Conservation (phyloP, 2,329 filamentous ascomycete species). For the Xylariales sp. region DNA sequence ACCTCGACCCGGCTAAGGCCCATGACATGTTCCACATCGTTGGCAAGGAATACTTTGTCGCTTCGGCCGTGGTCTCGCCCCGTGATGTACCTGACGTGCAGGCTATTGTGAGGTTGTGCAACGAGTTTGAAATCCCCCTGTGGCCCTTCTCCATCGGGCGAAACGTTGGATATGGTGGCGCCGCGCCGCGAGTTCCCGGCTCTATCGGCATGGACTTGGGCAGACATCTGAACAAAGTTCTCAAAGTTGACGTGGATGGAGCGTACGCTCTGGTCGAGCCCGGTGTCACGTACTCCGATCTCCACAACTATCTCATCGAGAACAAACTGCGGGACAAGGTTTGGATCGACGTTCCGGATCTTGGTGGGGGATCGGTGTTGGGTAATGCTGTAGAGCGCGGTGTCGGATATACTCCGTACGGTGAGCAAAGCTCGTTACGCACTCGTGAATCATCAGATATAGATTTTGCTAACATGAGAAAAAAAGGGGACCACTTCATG, state of each 20-base stretch:
- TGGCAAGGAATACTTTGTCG: conserved; percentile 41
- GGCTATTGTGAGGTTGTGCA: conserved; percentile 26
- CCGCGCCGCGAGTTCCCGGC: conserved; percentile 46
- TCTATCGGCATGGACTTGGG: conserved; percentile 48
- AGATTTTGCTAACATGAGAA: no score
- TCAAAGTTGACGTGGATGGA: conserved; percentile 46
- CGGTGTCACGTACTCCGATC: conserved; percentile 47
- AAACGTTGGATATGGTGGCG: conserved; percentile 47
- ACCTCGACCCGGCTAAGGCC: conserved; percentile 8
- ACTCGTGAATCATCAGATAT: no score
- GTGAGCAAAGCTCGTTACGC: no score
- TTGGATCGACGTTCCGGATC: conserved; percentile 39
- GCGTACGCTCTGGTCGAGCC: conserved; percentile 50
- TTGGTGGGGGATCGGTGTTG: conserved; percentile 40
- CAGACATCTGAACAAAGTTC: conserved; percentile 45
- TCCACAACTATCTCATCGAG: conserved; percentile 43
- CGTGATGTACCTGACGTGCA: conserved; percentile 26
- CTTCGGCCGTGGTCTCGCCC: conserved; percentile 35
- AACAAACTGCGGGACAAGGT: conserved; percentile 32
- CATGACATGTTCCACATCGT: conserved; percentile 38
- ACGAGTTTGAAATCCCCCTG: conserved; percentile 22
- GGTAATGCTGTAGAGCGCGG: conserved; percentile 42
- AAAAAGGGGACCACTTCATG: conserved; percentile 22
- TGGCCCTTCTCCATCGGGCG: conserved; percentile 24
- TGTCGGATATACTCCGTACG: conserved; percentile 41